phyloP scores from a whole-genome alignment of 768 basidiomycete species.

The Terana coerulea region DNA sequence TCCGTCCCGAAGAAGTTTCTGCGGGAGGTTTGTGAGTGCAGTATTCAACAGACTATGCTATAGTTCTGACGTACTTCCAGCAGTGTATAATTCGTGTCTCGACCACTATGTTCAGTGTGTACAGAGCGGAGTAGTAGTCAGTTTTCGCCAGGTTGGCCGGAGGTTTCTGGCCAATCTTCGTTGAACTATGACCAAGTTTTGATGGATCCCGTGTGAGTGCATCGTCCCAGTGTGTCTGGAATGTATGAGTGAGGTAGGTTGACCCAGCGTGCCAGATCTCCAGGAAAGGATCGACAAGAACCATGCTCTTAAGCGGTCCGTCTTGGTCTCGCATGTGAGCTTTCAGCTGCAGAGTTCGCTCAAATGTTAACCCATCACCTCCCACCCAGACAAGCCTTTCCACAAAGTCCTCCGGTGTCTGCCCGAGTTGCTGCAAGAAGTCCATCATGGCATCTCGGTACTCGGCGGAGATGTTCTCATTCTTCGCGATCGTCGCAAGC shows the following conservation, averaged over 20 bases:
- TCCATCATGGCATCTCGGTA: conserved; percentile 30
- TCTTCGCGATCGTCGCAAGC: conserved; percentile 26
- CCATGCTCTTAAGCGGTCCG: no score
- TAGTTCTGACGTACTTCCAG: conserved; percentile 26
- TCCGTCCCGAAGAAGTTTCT: not conserved
- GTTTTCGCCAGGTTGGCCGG: conserved; percentile 33
- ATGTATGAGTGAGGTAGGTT: conserved; percentile 5
- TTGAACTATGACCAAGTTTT: conserved; percentile 28
- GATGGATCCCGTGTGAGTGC: conserved; percentile 24
- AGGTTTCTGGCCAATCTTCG: conserved; percentile 23
- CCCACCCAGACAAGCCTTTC: conserved; percentile 24
- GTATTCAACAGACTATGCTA: not conserved
- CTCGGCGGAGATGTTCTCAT: conserved; percentile 27
- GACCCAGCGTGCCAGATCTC: conserved; percentile 12
- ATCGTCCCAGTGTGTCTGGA: conserved; percentile 30
- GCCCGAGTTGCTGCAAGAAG: conserved; percentile 32
- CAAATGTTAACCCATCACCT: conserved; percentile 36
- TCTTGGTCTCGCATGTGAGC: no score
- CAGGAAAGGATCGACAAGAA: conserved; percentile 14
- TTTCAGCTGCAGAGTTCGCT: no score
- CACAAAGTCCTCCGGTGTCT: conserved; percentile 19
- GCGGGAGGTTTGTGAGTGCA: not conserved
- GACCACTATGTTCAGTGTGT: conserved; percentile 25
- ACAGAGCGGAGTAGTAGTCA: conserved; percentile 24
- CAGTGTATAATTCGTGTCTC: conserved; percentile 32